Percentiles rank a stretch among this genome's conserved stretches.
Conservation (phyloP, 176 grass and related monocot species). For the Oryza coarctata region DNA sequence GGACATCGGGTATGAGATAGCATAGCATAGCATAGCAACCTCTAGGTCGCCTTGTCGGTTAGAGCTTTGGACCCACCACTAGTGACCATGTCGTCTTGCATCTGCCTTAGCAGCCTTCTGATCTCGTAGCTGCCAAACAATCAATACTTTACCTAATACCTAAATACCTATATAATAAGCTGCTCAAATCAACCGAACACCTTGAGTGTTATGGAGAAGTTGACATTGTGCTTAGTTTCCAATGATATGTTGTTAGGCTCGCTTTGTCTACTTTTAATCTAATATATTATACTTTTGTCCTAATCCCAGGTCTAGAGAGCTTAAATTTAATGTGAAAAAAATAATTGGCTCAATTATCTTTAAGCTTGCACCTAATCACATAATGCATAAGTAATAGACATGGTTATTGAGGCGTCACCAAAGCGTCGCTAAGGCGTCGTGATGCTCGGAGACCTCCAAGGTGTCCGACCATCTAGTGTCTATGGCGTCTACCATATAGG, state of each 20-base stretch:
- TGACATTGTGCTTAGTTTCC: neutral
- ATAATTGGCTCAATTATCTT: neutral
- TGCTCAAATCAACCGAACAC: neutral
- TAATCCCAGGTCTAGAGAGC: neutral
- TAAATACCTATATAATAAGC: neutral
- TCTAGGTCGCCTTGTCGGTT: conserved; percentile 24
- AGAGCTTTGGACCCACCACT: conserved; percentile 1
- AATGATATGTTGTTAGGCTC: neutral
- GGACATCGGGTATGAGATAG: conserved; percentile 29
- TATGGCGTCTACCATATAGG: too few species aligned
- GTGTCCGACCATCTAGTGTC: too few species aligned
- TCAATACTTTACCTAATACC: too few species aligned
- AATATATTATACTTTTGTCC: neutral
- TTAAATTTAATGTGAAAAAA: neutral
- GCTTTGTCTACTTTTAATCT: neutral
- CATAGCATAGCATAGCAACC: conserved; percentile 34
- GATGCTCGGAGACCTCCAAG: too few species aligned
- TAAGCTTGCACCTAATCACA: too few species aligned
- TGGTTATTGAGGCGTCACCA: too few species aligned
- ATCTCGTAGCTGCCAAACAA: neutral
- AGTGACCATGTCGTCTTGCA: neutral
- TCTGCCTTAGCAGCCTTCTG: neutral
- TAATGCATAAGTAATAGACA: too few species aligned
- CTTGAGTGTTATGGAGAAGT: neutral
- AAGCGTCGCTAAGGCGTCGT: too few species aligned